Base-by-base conservation (phyloP, 805 yeast species). In the Metschnikowia reukaufii region DNA sequence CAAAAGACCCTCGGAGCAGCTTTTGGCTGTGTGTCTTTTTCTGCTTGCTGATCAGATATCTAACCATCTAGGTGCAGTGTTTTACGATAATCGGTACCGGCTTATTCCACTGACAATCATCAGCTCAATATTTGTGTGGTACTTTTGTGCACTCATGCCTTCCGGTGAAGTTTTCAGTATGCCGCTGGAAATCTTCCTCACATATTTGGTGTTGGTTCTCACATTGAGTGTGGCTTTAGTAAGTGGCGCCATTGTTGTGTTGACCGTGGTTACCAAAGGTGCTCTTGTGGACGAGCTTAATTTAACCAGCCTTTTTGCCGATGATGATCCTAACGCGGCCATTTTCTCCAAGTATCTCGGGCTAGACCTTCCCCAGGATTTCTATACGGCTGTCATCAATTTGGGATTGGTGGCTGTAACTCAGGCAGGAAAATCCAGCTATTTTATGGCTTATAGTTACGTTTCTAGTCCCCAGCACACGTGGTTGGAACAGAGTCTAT, bases 401-500 rank as follows among this genome's bases (percentile, higher is more conserved):
- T 63, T 82, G 40, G 89, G 88, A 0, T 69, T 79, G 46, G 69
- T 85, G 38, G 80, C 86, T 13, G 74, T 85, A 33, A 79, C 83
- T n/a, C 81, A 84, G 43, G 83, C 87, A 0, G 83, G 86, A 2
- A 78, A 76, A 46, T 79, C 83, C 25, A 81, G 86, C 51, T 86
- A 83, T 60, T 75, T 83, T 34, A 75, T 79, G 40, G 89, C 85
- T 56, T 68, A 78, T 25, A 68, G 81, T 20, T 59, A 72, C 13
- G 66, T 85, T 2, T 59, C 64, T 0, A 59, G 76, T n/a, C 79
- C 79, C n/a, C 59, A 62, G 9, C 63, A 68, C 12, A 84, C 87
- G 0, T 86, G 83, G 79, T 49, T 84, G 36, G 58, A 55, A 36
- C 39, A 37, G 6, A 25, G 44, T 18, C 27, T 51, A 29, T 49